These are phyloP conservation scores for Paramecium sonneborni DNA, from an alignment of 73 alveolate species.

Conservation along the genomic window DNA sequence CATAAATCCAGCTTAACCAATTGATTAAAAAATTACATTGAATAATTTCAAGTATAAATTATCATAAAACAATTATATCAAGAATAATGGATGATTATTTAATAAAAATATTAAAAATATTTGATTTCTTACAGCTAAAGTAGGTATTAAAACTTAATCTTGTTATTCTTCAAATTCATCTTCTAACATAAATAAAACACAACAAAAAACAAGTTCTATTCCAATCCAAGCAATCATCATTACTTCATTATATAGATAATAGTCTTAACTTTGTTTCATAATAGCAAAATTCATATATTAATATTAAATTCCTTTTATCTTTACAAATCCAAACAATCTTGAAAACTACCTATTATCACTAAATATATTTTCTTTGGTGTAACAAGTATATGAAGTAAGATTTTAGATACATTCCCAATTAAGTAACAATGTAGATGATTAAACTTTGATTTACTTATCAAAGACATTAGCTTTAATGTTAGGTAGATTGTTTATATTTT, in stretches of 20 bases:
- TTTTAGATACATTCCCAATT: background rate
- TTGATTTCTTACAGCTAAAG: background rate
- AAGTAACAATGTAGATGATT: background rate
- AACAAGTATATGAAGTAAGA: background rate
- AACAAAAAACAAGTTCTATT: conserved; percentile 24
- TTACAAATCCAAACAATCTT: background rate
- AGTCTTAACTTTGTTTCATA: background rate
- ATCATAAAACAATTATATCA: conserved; percentile 6
- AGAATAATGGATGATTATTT: conserved; percentile 10
- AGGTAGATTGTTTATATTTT: background rate
- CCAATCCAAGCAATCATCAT: conserved; percentile 42
- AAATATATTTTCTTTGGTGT: background rate
- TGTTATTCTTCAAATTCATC: background rate
- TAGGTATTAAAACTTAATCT: background rate
- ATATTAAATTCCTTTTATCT: background rate
- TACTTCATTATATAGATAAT: conserved; percentile 27
- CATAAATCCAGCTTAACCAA: background rate
- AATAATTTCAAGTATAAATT: background rate
- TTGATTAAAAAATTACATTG: background rate
- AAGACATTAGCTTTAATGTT: background rate
- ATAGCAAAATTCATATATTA: conserved; percentile 17
- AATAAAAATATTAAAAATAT: background rate
- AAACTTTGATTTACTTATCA: background rate
- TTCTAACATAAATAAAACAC: background rate
- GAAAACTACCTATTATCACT: background rate